Evolutionary conservation across 352 stramenopile species (phyloP).

Genomic region (Globisporangium barbulae): DNA sequence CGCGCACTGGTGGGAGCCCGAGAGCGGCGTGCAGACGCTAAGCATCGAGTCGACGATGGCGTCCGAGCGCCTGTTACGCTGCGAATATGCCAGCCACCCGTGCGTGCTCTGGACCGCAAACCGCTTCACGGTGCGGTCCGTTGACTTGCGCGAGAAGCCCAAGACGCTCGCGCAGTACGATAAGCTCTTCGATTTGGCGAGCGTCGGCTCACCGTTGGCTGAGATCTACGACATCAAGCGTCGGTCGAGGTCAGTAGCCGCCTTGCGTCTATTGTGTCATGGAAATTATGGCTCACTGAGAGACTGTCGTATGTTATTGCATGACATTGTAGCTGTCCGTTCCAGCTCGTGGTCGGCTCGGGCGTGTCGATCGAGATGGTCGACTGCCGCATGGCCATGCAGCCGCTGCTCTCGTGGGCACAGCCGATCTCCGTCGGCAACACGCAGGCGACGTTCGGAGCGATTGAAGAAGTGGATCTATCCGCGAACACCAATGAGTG

Average conservation of each 20-base stretch:
- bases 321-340: slow-evolving; percentile 38
- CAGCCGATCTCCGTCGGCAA: slow-evolving; percentile 22
- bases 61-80: slow-evolving; percentile 44
- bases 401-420: slow-evolving; percentile 60
- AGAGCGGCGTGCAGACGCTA: slow-evolving; percentile 36
- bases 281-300: neutral
- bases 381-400: slow-evolving; percentile 58
- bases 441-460: slow-evolving; percentile 27
- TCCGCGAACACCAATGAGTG: slow-evolving; percentile 23
- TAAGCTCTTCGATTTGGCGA: slow-evolving; percentile 52
- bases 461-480: slow-evolving; percentile 47
- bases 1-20: slow-evolving; percentile 49
- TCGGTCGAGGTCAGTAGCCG: slow-evolving; percentile 34
- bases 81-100: slow-evolving; percentile 76
- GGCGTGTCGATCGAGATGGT: slow-evolving; percentile 64
- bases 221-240: slow-evolving; percentile 70
- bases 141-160: slow-evolving; percentile 49
- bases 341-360: slow-evolving; percentile 70
- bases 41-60: slow-evolving; percentile 18
- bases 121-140: slow-evolving; percentile 29
- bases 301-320: neutral
- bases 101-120: slow-evolving; percentile 67
- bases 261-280: neutral
- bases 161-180: slow-evolving; percentile 16
- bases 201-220: slow-evolving; percentile 28